Conservation (phyloP, 2,329 filamentous ascomycete genomes). For the Penicillium freii region DNA sequence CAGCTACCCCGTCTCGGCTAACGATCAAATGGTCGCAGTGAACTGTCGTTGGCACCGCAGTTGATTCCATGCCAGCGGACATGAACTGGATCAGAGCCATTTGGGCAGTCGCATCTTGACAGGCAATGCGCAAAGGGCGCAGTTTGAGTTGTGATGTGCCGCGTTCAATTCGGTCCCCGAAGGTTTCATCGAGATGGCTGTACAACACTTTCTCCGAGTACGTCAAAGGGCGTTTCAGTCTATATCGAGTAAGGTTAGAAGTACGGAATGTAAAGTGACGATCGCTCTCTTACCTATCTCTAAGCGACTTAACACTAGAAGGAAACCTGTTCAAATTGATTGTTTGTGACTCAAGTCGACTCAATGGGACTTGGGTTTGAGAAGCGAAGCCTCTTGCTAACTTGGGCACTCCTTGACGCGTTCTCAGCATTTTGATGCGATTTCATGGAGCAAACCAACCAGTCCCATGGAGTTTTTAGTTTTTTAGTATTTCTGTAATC, state of each 20-base stretch:
- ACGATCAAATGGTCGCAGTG: slow-evolving; percentile 99
- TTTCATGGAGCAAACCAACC: too few species aligned
- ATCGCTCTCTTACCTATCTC: not conserved
- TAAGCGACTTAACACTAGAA: not conserved
- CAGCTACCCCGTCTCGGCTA: slow-evolving; percentile 83
- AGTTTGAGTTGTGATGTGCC: slow-evolving; percentile 93
- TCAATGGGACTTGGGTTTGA: not conserved
- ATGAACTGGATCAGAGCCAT: slow-evolving; percentile 99
- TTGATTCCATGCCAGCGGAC: slow-evolving; percentile 90
- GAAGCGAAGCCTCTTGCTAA: not conserved
- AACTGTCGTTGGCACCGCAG: slow-evolving; percentile 88
- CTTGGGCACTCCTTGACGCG: too few species aligned
- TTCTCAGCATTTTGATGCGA: too few species aligned
- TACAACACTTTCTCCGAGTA: slow-evolving; percentile 63
- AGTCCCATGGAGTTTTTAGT: too few species aligned
- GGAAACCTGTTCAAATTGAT: slow-evolving; percentile 1
- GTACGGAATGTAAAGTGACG: too few species aligned
- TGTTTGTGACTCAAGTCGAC: slow-evolving; percentile 1
- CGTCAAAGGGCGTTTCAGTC: not conserved
- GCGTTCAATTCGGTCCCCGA: slow-evolving; percentile 91
- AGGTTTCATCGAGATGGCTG: slow-evolving; percentile 93
- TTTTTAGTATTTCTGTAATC: too few species aligned
- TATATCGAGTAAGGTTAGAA: too few species aligned
- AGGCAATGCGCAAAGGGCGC: slow-evolving; percentile 92
- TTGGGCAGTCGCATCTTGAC: slow-evolving; percentile 97